These are phyloP conservation scores for Pestalotiopsis sp. DNA, from an alignment of 2,329 filamentous ascomycete genomes.

Conservation along the genomic window DNA sequence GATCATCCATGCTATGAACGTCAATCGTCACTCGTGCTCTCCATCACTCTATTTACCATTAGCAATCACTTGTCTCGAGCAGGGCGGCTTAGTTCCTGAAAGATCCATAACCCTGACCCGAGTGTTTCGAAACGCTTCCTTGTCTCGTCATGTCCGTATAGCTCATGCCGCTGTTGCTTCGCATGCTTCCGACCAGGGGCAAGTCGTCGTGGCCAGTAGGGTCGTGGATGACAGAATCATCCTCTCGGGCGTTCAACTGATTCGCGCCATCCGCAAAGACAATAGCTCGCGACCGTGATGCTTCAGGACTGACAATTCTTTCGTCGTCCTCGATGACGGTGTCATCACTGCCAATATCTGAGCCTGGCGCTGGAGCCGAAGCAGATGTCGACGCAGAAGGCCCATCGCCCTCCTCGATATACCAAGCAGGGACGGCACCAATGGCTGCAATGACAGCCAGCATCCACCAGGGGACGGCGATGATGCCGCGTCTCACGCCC, in stretches of 20 bases:
- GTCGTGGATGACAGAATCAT: conserved; percentile 16
- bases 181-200: conserved; percentile 17
- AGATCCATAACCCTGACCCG: background rate
- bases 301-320: background rate
- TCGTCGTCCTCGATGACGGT: conserved; percentile 12
- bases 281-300: conserved; percentile 2
- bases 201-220: conserved; percentile 15
- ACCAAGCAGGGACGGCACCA: conserved; percentile 73
- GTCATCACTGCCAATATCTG: conserved; percentile 33
- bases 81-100: background rate
- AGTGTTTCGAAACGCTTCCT: background rate
- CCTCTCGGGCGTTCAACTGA: conserved; percentile 10
- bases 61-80: background rate
- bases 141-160: conserved; percentile 5
- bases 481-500: conserved; percentile 75
- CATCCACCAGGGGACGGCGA: conserved; percentile 82
- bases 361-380: conserved; percentile 26
- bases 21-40: background rate
- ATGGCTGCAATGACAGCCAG: conserved; percentile 66
- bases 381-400: conserved; percentile 41
- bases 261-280: background rate
- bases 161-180: conserved; percentile 9
- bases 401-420: conserved; percentile 76
- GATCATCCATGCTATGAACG: background rate
- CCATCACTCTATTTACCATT: background rate